Evolutionary conservation across 1,139 yeast species (phyloP).

Genomic region (Candida tetrigidarum): DNA sequence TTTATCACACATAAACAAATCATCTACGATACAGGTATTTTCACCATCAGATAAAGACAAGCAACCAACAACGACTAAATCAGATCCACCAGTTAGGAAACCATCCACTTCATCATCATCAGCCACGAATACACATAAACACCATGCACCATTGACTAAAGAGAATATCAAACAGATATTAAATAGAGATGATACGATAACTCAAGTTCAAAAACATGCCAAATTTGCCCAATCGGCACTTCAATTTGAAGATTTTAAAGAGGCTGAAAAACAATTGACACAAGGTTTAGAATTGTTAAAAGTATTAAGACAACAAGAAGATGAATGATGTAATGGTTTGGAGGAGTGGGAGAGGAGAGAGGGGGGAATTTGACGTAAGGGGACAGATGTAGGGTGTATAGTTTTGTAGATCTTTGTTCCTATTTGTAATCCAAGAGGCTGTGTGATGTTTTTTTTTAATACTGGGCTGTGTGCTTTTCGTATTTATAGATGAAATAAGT

Average conservation of each 20-base stretch:
- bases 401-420: too few relatives aligned
- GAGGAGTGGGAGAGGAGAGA: too few relatives aligned
- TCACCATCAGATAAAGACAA: constrained; percentile 24
- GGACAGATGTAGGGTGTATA: too few relatives aligned
- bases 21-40: constrained; percentile 43
- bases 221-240: constrained; percentile 93
- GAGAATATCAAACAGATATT: constrained; percentile 55
- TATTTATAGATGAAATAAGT: too few relatives aligned
- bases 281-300: constrained; percentile 54
- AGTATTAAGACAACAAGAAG: constrained; percentile 19
- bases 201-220: constrained; percentile 83
- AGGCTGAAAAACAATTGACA: constrained; percentile 78
- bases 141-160: constrained; percentile 34
- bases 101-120: constrained; percentile 7
- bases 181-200: constrained; percentile 61
- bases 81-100: constrained; percentile 8
- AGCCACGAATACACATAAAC: constrained; percentile 7
- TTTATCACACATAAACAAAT: constrained; percentile 39
- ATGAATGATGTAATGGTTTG: background rate
- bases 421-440: too few relatives aligned
- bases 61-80: constrained; percentile 4
- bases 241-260: constrained; percentile 83
- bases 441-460: too few relatives aligned
- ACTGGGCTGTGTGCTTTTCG: too few relatives aligned
- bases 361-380: background rate